Conservation (phyloP, 768 basidiomycete species). For the Macrolepiota fuliginosa region DNA sequence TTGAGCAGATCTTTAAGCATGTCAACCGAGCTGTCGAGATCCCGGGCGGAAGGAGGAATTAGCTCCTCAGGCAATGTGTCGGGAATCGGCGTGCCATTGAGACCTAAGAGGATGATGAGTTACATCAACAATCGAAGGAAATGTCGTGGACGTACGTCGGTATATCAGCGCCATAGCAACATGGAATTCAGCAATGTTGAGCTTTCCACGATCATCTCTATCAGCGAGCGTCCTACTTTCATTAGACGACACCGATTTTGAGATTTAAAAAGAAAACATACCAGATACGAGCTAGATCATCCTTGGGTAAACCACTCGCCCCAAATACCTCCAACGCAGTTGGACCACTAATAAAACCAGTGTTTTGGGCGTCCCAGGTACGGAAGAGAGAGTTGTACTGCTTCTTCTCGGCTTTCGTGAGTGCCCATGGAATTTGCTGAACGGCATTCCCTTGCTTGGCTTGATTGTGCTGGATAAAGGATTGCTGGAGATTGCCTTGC, state of each 20-base stretch:
- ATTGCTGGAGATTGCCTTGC: constrained; percentile 73
- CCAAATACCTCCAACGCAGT: constrained; percentile 93
- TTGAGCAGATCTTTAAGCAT: constrained; percentile 85
- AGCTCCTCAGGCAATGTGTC: constrained; percentile 86
- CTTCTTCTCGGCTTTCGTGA: constrained; percentile 91
- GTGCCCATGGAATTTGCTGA: constrained; percentile 80
- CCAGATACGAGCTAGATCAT: constrained; percentile 94
- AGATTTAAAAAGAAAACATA: constrained; percentile 38
- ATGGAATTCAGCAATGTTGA: constrained; percentile 95
- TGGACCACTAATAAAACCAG: constrained; percentile 83
- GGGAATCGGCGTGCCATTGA: constrained; percentile 92
- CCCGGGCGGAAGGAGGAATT: constrained; percentile 86
- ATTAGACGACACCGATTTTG: constrained; percentile 4
- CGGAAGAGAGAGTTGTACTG: constrained; percentile 95
- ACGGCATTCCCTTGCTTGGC: constrained; percentile 60
- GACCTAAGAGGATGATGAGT: constrained; percentile 43
- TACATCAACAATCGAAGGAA: constrained; percentile 3
- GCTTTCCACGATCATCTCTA: constrained; percentile 88
- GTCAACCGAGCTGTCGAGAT: constrained; percentile 86
- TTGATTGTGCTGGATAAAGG: constrained; percentile 86
- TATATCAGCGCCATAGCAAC: constrained; percentile 99
- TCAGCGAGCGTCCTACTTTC: constrained; percentile 85
- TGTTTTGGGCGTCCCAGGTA: constrained; percentile 84
- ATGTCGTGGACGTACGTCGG: constrained; percentile 61
- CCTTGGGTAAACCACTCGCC: constrained; percentile 83